A percentile compares a stretch with the other conserved stretches of the same genome.
These are phyloP conservation scores for Boletus huronensis DNA, from an alignment of 768 basidiomycete genomes.

Conservation along the genomic window DNA sequence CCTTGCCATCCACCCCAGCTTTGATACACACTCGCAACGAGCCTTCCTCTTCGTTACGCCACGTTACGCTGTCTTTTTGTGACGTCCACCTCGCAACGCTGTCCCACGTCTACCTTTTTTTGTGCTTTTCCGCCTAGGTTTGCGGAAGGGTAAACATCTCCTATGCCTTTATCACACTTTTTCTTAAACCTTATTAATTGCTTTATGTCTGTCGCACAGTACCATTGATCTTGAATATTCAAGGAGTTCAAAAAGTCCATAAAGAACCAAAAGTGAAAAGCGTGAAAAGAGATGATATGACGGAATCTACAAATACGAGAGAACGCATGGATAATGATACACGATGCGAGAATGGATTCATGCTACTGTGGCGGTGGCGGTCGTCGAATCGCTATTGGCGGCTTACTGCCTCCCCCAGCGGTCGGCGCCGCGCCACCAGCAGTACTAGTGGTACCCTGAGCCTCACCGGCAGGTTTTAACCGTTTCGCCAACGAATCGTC, in stretches of 20 bases:
- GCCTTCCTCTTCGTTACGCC: background rate
- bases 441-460: background rate
- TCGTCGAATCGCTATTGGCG: conserved; percentile 34
- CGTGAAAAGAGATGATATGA: background rate
- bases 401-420: conserved; percentile 26
- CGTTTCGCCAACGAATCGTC: conserved; percentile 68
- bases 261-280: background rate
- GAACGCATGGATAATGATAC: conserved; percentile 23
- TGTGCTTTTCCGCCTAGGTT: conserved; percentile 1
- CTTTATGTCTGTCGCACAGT: conserved; percentile 6
- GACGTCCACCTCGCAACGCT: conserved; percentile 16
- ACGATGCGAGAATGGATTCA: background rate
- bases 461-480: conserved; percentile 48
- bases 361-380: conserved; percentile 21
- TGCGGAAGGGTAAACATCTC: background rate
- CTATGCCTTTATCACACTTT: background rate
- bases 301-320: background rate
- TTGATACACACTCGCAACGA: conserved; percentile 19
- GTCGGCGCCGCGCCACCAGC: background rate
- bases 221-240: background rate
- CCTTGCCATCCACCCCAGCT: background rate
- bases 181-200: conserved; percentile 18
- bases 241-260: background rate
- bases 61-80: conserved; percentile 17
- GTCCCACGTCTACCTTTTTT: conserved; percentile 5